Base-by-base conservation (phyloP, 139 green algal species). In the Astrephomene gubernaculifera region DNA sequence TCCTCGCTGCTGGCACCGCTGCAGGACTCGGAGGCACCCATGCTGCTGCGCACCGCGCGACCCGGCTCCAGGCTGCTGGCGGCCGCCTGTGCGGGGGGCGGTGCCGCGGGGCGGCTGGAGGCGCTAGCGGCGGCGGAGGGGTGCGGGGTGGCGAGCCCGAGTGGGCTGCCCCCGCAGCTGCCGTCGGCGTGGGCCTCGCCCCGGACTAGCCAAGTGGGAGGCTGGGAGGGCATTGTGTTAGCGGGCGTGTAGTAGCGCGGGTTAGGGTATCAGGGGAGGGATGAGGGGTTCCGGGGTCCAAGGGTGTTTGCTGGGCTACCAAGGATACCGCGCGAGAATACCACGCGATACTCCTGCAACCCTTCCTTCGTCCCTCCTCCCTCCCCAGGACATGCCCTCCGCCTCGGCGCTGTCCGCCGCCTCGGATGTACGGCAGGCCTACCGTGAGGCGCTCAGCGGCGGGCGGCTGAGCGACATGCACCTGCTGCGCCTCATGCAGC, bases 401-500 rank as follows among this genome's bases (percentile, higher is more conserved):
- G n/a, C n/a, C n/a, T n/a, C n/a, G n/a, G n/a, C n/a, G n/a, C n/a
- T 24, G 78, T 17, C n/a, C 69, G 61, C 10, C 63, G n/a, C 25
- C 45, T 38, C 45, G 19, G 61, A 91, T n/a, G 22, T 89, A 24
- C 82, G 86, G 36, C 57, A 82, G 25, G 79, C 79, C 4, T 91
- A 91, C 57, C 36, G 61, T 2, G 79, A 89, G 41, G 86, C 80
- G 27, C 82, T 92, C 65, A n/a, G 41, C 17, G 12, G 33, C 7
- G 78, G 63, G 33, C 63, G 78, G 49, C n/a, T 60, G 21, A 36
- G 75, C 57, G 75, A 90, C 31, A 72, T 90, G 86, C 54, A 78
- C 21, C 70, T 90, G 54, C 44, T 88, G 83, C 78, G 86, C 21
- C 79, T 92, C 4, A 82, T 90, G 54, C 60, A 78, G 65, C 86